Base-by-base conservation (phyloP, 345 rosid species). In the Bruguiera parviflora region DNA sequence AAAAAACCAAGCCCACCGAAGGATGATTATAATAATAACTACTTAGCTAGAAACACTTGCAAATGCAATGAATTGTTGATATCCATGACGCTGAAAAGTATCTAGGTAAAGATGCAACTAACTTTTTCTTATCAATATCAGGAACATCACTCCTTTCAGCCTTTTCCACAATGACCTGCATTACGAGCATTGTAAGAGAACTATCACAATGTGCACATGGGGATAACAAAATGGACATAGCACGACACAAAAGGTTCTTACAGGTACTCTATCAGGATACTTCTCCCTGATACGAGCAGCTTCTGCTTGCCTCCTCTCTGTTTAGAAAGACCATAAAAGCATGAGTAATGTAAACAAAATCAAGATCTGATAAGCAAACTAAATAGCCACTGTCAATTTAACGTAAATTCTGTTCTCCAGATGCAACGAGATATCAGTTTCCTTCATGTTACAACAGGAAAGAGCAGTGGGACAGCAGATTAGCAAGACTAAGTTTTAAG, bases 71-170 rank as follows among this genome's bases (percentile, higher is more conserved):
- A 24, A 13, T 28, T 46, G 16, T 33, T 68, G 56, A 33, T 18
- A 29, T 13, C 15, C 49, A 43, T 3, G 1, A 13, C 18, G 2
- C 15, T 0, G 19, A 13, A 43, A 43, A 43, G 19, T 15, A 43
- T 43, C 16, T 13, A 70, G 2, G 19, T 8, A 61, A 20, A 58
- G 43, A 59, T 63, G 64, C 31, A 21, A 84, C 97, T 84, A 68
- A 95, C 99, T 95, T 95, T 75, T 92, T 92, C 83, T 95, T 95
- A 76, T 92, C 97, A 76, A 95, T 95, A 55, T 95, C 96, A 67
- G 99, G 97, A 62, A 92, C 86, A 79, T 95, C 96, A 73, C 88
- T 85, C 73, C 84, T 89, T 64, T 85, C 96, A 49, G 96, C 96
- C 81, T 75, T 95, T 73, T 95, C 99, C 63, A 95, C 96, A 65